These are phyloP conservation scores for Gautieria morchelliformis DNA, from an alignment of 768 basidiomycete species.

Conservation along the genomic window DNA sequence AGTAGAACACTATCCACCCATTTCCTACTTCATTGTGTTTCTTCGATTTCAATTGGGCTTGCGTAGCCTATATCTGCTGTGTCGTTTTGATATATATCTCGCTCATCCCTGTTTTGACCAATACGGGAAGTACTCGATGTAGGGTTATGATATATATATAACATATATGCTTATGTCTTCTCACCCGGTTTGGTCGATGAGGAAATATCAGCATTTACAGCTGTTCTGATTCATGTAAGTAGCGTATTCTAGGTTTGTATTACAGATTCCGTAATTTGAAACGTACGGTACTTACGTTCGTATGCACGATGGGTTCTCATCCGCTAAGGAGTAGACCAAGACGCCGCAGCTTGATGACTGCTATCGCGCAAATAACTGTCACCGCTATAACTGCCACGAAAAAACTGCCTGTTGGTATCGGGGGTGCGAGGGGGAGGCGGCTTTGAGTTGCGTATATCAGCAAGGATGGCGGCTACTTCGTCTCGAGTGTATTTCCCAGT, in stretches of 20 bases:
- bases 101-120: neutral
- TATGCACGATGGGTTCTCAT: neutral
- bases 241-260: too few species aligned
- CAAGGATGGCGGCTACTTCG: conserved; percentile 11
- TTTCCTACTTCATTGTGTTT: neutral
- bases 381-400: neutral
- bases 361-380: neutral
- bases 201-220: too few species aligned
- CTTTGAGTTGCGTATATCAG: conserved; percentile 2
- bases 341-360: neutral
- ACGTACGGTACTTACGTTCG: too few species aligned
- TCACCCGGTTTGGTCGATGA: too few species aligned
- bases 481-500: conserved; percentile 9
- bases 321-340: neutral
- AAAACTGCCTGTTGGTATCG: neutral
- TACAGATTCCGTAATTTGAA: too few species aligned
- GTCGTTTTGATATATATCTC: neutral
- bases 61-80: neutral
- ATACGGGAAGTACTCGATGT: too few species aligned
- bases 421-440: neutral
- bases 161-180: too few species aligned
- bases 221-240: too few species aligned
- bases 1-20: too few species aligned
- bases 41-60: neutral
- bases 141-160: neutral